phyloP scores from a whole-genome alignment of 2,329 filamentous ascomycete species.

The Dactylellina parvicollis region DNA sequence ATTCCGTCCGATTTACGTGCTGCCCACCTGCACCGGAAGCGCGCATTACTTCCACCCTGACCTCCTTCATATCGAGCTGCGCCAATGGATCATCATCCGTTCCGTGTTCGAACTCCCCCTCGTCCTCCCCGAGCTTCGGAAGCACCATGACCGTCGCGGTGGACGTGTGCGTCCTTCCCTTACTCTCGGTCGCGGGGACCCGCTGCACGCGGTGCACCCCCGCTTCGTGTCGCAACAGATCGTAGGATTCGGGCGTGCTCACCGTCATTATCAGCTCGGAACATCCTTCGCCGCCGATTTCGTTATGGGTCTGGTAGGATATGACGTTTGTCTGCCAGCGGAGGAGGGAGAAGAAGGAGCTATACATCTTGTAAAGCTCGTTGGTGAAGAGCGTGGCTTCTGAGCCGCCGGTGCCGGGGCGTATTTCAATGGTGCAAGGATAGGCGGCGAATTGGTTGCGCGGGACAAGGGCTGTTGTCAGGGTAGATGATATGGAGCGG shows the following conservation, averaged over 20 bases:
- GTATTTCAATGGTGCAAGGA: slow-evolving; percentile 89
- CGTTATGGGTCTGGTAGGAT: slow-evolving; percentile 68
- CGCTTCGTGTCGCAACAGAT: slow-evolving; percentile 82
- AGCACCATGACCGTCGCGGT: slow-evolving; percentile 95
- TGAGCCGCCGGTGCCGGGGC: slow-evolving; percentile 88
- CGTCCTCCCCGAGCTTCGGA: slow-evolving; percentile 77
- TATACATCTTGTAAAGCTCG: slow-evolving; percentile 90
- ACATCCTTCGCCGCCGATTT: slow-evolving; percentile 69
- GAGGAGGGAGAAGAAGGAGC: slow-evolving; percentile 73
- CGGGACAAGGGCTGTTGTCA: slow-evolving; percentile 83
- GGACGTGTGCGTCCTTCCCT: slow-evolving; percentile 88
- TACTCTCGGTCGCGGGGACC: slow-evolving; percentile 86
- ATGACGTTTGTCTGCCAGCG: slow-evolving; percentile 55
- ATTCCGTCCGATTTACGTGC: slow-evolving; percentile 98
- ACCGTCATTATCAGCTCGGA: slow-evolving; percentile 90
- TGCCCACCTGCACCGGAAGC: slow-evolving; percentile 92
- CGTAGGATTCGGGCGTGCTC: slow-evolving; percentile 79
- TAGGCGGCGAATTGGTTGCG: slow-evolving; percentile 88
- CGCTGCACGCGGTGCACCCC: slow-evolving; percentile 96
- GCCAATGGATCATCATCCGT: slow-evolving; percentile 85
- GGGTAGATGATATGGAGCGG: slow-evolving; percentile 70
- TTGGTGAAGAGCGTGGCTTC: slow-evolving; percentile 92
- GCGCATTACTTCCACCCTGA: slow-evolving; percentile 87
- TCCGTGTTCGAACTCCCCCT: slow-evolving; percentile 60
- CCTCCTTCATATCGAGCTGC: slow-evolving; percentile 85